Percentiles rank a stretch among this genome's conserved stretches.
Conservation (phyloP, 176 grass and related monocot species). For the Oropetium thomaeum region DNA sequence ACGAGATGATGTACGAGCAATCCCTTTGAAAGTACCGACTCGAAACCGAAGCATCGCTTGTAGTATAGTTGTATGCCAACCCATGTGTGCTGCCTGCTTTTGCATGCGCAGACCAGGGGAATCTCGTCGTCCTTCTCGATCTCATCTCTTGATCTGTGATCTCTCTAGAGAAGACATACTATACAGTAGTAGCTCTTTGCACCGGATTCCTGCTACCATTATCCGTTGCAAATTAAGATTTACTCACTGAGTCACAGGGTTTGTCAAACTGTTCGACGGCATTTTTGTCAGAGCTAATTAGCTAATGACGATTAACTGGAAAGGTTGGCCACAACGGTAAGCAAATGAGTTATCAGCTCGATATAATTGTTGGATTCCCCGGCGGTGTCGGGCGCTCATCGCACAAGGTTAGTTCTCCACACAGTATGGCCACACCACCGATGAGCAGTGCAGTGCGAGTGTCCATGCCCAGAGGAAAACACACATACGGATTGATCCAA, state of each 20-base stretch:
- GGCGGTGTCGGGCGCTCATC: neutral
- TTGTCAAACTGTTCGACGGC: neutral
- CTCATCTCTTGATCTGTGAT: neutral
- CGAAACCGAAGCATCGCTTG: neutral
- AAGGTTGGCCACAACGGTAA: neutral
- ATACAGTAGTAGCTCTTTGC: neutral
- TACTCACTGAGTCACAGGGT: neutral
- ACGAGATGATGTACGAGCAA: conserved; percentile 14
- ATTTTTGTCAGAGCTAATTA: neutral
- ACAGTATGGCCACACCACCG: neutral
- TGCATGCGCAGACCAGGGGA: neutral
- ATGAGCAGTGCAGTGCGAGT: neutral
- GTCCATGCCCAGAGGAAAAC: neutral
- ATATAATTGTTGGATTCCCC: too few relatives aligned
- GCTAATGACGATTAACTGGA: neutral
- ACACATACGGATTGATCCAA: conserved; percentile 33
- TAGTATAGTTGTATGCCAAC: conserved; percentile 15
- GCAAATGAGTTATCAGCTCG: too few relatives aligned
- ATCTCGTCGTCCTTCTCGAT: conserved; percentile 18
- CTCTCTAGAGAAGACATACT: neutral
- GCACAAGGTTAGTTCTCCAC: too few relatives aligned
- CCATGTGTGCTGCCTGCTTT: conserved; percentile 42
- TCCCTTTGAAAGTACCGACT: conserved; percentile 14
- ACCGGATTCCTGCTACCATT: neutral
- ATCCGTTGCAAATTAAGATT: neutral